phyloP scores from a whole-genome alignment of 2,329 filamentous ascomycete species.

The Macrophomina pseudophaseolina region DNA sequence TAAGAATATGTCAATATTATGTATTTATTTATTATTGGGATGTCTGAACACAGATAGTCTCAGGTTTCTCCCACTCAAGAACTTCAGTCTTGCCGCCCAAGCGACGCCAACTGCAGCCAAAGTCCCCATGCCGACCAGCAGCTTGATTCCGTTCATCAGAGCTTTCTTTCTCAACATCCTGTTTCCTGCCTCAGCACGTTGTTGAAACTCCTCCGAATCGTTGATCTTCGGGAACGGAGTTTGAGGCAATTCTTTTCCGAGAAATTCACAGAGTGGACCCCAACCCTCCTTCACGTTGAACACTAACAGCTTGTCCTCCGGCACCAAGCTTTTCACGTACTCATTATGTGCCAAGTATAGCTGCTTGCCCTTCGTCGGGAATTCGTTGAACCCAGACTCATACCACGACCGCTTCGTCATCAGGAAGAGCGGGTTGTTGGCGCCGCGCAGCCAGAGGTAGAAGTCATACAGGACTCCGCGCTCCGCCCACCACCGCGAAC shows the following conservation, averaged over 20 bases:
- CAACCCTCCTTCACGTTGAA: constrained; percentile 35
- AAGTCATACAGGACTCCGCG: background rate
- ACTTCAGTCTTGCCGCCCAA: background rate
- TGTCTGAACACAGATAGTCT: background rate
- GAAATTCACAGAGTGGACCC: constrained; percentile 38
- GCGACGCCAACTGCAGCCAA: background rate
- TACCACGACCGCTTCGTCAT: background rate
- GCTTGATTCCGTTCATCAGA: background rate
- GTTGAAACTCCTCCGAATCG: constrained; percentile 11
- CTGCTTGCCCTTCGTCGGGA: background rate
- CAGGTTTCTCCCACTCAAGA: background rate
- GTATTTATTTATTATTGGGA: too few relatives aligned
- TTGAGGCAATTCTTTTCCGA: constrained; percentile 33
- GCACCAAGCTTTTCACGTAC: constrained; percentile 30
- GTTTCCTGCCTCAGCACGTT: background rate
- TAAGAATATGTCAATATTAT: too few relatives aligned
- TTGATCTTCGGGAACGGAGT: constrained; percentile 33
- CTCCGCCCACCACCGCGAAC: background rate
- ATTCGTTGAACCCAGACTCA: background rate
- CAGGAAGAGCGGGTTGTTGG: background rate
- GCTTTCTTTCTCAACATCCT: background rate
- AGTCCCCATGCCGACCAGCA: background rate
- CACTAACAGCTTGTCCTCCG: constrained; percentile 36
- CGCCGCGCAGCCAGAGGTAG: constrained; percentile 1
- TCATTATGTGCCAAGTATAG: constrained; percentile 28